Base-by-base conservation (phyloP, 78 protist genomes). In the Cavenderia fasciculata region DNA sequence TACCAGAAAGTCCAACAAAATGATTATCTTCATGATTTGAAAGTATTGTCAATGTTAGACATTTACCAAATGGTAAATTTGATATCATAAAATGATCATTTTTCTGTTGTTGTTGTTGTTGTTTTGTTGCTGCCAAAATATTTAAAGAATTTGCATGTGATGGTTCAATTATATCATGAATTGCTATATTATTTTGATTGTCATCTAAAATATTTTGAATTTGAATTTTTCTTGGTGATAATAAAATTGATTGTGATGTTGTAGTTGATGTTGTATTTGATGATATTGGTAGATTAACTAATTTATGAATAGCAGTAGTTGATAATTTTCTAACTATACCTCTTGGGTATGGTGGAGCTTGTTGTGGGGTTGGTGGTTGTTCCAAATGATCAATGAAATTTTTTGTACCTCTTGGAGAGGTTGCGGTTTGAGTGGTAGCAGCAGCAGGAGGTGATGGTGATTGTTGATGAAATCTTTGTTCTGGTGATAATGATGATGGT, bases 1-100 rank as follows among this genome's bases (percentile, higher is more conserved):
- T 61, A n/a, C 96, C 98, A 5, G 77, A 41, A 29, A 96, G 85
- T 21, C 98, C 98, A 16, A 94, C 87, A 77, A 84, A 96, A 68
- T 91, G 12, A 46, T 68, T 74, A 63, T 96, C 98, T 14, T 96
- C 97, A 97, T 97, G 94, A 18, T 94, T 96, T 11, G 85, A 27
- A 34, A 31, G 31, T 31, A 96, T 41, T 18, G 27, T 27, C 27
- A 95, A 54, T 34, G 46, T 34, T 19, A 88, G 34, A 12, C 40
- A 56, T 34, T 70, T 59, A n/a, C 86, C 86, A 59, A 34, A 43
- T 57, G 94, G 72, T 6, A 1, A 38, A 5, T 43, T 4, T 12
- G 62, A 7, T 25, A 31, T 21, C n/a, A 16, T 40, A 14, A 63
- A 4, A 63, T 36, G 72, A 19, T 18, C 10, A 47, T 63, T 38